A percentile compares a stretch with the other conserved stretches of the same genome.
phyloP scores from a whole-genome alignment of 1,284 basidiomycete genomes.

The Melampsora larici-populina region DNA sequence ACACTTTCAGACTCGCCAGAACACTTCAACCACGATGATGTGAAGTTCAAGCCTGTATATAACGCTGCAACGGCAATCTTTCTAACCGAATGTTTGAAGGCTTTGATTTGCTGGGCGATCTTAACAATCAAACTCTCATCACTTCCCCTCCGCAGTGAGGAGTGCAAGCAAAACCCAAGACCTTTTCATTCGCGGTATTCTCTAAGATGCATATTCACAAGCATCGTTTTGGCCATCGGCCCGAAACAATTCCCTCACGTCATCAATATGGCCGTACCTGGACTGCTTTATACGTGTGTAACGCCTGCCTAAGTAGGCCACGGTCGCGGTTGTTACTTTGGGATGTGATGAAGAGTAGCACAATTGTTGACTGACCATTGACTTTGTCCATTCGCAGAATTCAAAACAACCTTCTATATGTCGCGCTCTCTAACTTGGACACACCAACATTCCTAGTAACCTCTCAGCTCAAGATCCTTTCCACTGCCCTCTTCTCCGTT shows the following conservation, averaged over 20 bases:
- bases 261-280: conserved; percentile 12
- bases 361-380: not conserved
- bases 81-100: conserved; percentile 27
- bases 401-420: conserved; percentile 34
- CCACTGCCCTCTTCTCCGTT: conserved; percentile 16
- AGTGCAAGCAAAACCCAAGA: not conserved
- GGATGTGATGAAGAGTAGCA: not conserved
- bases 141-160: not conserved
- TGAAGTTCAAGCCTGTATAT: conserved; percentile 2
- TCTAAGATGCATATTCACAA: not conserved
- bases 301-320: not conserved
- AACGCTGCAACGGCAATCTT: conserved; percentile 35
- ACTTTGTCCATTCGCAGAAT: not conserved
- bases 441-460: conserved; percentile 25
- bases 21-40: not conserved
- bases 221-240: not conserved
- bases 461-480: conserved; percentile 25
- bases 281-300: conserved; percentile 31
- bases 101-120: conserved; percentile 5
- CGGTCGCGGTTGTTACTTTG: no score
- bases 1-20: no score
- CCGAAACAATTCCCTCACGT: not conserved
- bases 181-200: not conserved
- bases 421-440: conserved; percentile 4
- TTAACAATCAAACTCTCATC: not conserved